Conservation (phyloP, 1,139 yeast species). For the Hanseniaspora uvarum region DNA sequence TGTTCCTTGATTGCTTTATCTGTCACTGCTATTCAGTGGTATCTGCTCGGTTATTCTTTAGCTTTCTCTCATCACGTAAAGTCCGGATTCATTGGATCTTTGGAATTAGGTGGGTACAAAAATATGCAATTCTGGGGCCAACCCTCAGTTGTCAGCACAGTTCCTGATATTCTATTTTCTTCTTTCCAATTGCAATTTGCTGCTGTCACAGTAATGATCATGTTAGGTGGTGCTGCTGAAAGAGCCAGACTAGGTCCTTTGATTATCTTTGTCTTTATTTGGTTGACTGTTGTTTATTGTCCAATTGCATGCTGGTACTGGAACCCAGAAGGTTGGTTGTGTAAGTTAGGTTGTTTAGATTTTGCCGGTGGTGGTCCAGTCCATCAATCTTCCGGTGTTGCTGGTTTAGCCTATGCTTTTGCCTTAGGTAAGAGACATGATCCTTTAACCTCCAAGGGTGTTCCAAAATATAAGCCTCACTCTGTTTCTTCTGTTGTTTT, state of each 20-base stretch:
- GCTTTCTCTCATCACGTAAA: slow-evolving; percentile 63
- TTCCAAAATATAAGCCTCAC: slow-evolving; percentile 87
- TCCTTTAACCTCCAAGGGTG: slow-evolving; percentile 55
- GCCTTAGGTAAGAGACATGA: slow-evolving; percentile 86
- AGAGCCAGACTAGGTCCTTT: slow-evolving; percentile 93
- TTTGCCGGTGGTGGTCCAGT: slow-evolving; percentile 99
- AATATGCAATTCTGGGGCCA: slow-evolving; percentile 57
- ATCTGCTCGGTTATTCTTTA: slow-evolving; percentile 91
- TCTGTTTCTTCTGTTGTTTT: slow-evolving; percentile 80
- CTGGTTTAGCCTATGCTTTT: slow-evolving; percentile 87
- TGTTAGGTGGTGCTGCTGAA: slow-evolving; percentile 97
- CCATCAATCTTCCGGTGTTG: slow-evolving; percentile 87
- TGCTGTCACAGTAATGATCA: slow-evolving; percentile 76
- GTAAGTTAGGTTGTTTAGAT: slow-evolving; percentile 71
- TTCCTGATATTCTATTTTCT: slow-evolving; percentile 82
- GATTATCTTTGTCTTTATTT: slow-evolving; percentile 84
- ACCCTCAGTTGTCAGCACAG: slow-evolving; percentile 52
- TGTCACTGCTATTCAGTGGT: slow-evolving; percentile 83
- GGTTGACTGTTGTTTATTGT: slow-evolving; percentile 95
- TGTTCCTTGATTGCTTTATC: slow-evolving; percentile 85
- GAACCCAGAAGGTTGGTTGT: slow-evolving; percentile 88
- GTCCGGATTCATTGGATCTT: slow-evolving; percentile 59
- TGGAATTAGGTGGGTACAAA: slow-evolving; percentile 69
- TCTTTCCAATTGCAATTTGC: slow-evolving; percentile 96
- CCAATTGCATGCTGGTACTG: slow-evolving; percentile 96